Base-by-base conservation (phyloP, 108 stramenopile genomes). In the Skeletonema marinoi region DNA sequence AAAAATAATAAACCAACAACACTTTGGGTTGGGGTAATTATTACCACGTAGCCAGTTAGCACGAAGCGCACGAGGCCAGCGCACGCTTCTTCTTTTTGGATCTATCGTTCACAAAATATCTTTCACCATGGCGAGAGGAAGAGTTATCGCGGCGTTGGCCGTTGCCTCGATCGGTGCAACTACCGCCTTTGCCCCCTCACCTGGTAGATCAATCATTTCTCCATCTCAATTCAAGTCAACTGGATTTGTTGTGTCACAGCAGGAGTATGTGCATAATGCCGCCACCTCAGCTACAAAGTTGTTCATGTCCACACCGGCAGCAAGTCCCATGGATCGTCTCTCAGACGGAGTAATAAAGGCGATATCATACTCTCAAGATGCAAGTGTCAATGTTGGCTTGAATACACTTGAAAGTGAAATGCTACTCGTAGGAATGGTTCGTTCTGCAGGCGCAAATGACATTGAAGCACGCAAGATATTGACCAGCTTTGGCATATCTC, bases 261-360 rank as follows among this genome's bases (percentile, higher is more conserved):
- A 56, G 2, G 1, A 56, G 6, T 25, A 56, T 17, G 54, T 16
- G 19, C 54, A 60, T 30, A 67, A 46, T 64, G 32, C 42, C 46
- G 13, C 62, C 32, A 14, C 32, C 17, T 41, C 42, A 54, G 39
- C 67, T 31, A 63, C 67, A 19, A 59, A 62, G 61, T 60, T 79
- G 46, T 68, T 46, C 60, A 80, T 73, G 71, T 73, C 78, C 71
- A 66, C 70, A 39, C 54, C 54, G 21, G 50, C 19, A 19, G 48
- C 21, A 21, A 68, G 42, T 33, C 51, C 77, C 51, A 81, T 81
- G 76, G 80, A 81, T 64, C 76, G 76, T 0, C 77, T 81, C 64
- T 78, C 71, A 21, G 77, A 81, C 58, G 56, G 64, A 29, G 77
- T 77, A 51, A 44, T 81, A 14, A 59, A 60, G 33, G 80, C 76